Conservation (phyloP, 106 monocot genomes). For the Acanthochlamys bracteata region DNA sequence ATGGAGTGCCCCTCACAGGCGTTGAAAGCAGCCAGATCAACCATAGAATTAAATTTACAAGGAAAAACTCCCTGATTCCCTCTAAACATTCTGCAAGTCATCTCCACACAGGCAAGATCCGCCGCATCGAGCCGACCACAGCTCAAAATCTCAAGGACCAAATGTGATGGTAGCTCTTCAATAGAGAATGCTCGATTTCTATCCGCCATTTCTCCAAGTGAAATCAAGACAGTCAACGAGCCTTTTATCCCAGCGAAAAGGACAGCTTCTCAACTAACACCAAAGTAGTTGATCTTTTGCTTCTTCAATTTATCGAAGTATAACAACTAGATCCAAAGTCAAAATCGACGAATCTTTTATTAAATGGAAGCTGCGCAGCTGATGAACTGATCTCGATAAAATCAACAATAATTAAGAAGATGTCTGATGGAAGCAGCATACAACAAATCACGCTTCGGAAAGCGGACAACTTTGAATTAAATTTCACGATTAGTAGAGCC, state of each 20-base stretch:
- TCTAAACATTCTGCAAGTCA: conserved; percentile 64
- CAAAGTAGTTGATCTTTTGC: neutral
- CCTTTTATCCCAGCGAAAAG: neutral
- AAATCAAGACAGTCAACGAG: neutral
- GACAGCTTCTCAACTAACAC: neutral
- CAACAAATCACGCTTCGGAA: conserved; percentile 7
- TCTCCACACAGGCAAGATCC: conserved; percentile 78
- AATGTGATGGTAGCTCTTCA: conserved; percentile 71
- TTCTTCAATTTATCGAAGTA: neutral
- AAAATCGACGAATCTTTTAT: neutral
- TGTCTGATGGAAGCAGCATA: conserved; percentile 45
- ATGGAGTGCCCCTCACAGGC: conserved; percentile 34
- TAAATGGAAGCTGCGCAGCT: neutral
- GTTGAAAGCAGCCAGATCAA: conserved; percentile 63
- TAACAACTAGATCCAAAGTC: neutral
- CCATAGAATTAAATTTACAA: conserved; percentile 47
- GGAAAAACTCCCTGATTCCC: conserved; percentile 26
- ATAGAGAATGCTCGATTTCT: conserved; percentile 37
- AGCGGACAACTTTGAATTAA: conserved; percentile 2
- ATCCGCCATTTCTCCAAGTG: conserved; percentile 25
- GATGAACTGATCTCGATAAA: neutral
- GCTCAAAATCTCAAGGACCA: conserved; percentile 72
- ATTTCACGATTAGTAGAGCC: neutral
- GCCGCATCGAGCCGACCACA: conserved; percentile 52
- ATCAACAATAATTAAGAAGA: conserved; percentile 35